Conservation (phyloP, 2,329 filamentous ascomycete species). For the Apiospora kogelbergensis region DNA sequence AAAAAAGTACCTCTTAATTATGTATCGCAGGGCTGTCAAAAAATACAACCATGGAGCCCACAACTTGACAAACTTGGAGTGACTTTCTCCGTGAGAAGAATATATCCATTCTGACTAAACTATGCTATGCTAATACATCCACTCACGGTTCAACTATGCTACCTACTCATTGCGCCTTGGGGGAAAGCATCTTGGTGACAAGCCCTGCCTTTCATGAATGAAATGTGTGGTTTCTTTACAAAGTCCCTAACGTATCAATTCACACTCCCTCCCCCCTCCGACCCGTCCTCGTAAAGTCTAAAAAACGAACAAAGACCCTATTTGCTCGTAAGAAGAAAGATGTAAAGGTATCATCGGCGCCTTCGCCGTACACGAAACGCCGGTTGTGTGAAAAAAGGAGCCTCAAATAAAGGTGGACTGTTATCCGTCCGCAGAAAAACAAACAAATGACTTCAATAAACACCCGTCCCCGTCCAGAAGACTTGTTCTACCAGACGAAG, state of each 20-base stretch:
- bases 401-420: background rate
- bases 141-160: background rate
- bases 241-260: background rate
- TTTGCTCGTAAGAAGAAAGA: slow-evolving; percentile 9
- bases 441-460: background rate
- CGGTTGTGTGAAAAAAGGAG: background rate
- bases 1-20: background rate
- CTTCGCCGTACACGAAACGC: slow-evolving; percentile 10
- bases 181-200: background rate
- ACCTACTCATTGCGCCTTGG: background rate
- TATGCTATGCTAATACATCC: background rate
- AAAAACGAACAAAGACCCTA: background rate
- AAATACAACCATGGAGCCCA: background rate
- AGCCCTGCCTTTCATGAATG: background rate
- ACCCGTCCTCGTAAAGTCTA: background rate
- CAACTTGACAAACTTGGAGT: background rate
- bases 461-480: background rate
- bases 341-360: slow-evolving; percentile 27
- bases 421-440: background rate
- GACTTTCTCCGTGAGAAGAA: background rate
- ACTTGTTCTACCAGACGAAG: background rate
- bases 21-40: background rate
- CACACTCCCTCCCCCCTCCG: background rate
- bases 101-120: slow-evolving; percentile 6
- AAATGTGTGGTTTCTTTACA: background rate